These are phyloP conservation scores for Nakaseomyces kungkrabaensis DNA, from an alignment of 1,139 yeast genomes.

Conservation along the genomic window DNA sequence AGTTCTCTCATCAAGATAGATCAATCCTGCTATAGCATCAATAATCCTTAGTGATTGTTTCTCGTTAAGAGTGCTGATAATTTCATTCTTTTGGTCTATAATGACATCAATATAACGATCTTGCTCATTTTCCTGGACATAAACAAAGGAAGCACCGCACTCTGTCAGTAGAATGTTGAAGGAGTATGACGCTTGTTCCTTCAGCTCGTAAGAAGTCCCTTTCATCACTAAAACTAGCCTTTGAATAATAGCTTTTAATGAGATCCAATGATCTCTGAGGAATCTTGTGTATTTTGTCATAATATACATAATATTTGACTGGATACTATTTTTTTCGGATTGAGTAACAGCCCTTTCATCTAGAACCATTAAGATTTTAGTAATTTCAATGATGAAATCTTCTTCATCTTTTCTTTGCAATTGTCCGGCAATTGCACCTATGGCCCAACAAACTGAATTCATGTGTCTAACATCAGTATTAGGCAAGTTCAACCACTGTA, in stretches of 20 bases:
- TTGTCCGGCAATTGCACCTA: slow-evolving; percentile 95
- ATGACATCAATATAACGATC: slow-evolving; percentile 73
- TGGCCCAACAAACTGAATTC: slow-evolving; percentile 97
- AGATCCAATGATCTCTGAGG: slow-evolving; percentile 94
- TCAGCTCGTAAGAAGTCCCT: slow-evolving; percentile 97
- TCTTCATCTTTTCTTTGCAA: slow-evolving; percentile 97
- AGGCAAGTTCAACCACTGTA: background rate
- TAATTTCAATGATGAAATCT: slow-evolving; percentile 78
- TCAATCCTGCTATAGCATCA: slow-evolving; percentile 48
- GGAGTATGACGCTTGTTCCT: slow-evolving; percentile 99
- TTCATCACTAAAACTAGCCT: slow-evolving; percentile 97
- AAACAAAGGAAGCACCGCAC: slow-evolving; percentile 88
- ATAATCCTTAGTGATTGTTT: slow-evolving; percentile 42
- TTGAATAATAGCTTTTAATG: slow-evolving; percentile 84
- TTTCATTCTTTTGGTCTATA: background rate
- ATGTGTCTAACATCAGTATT: slow-evolving; percentile 57
- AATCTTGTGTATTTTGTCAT: slow-evolving; percentile 98
- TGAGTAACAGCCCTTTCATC: slow-evolving; percentile 92
- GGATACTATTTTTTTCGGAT: slow-evolving; percentile 64
- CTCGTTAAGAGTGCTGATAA: background rate
- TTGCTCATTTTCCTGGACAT: slow-evolving; percentile 64
- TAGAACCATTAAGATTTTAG: slow-evolving; percentile 74
- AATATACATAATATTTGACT: slow-evolving; percentile 95
- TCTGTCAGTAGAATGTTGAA: slow-evolving; percentile 86
- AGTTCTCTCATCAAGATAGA: background rate